Evolutionary conservation across 176 grass and related monocot genomes (phyloP).

Genomic region (Coix lacrymajobi): DNA sequence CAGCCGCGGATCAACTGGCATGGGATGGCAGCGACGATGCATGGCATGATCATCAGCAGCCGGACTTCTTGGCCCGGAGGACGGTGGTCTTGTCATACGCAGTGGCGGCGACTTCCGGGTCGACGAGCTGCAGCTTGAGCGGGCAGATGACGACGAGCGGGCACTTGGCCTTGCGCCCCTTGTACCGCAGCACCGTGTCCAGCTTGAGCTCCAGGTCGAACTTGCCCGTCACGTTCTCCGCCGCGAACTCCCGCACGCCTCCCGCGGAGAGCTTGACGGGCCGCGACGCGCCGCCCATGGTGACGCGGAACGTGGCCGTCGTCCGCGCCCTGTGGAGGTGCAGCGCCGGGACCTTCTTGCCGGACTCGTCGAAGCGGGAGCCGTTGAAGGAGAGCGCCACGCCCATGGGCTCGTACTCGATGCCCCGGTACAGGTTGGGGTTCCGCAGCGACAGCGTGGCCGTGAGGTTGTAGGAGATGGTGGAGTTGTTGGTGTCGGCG

Average conservation of each 20-base stretch:
- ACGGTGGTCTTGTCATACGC: constrained; percentile 28
- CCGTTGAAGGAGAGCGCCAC: constrained; percentile 34
- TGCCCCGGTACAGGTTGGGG: constrained; percentile 37
- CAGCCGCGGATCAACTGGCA: no score
- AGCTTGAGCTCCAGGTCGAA: constrained; percentile 35
- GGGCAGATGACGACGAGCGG: constrained; percentile 30
- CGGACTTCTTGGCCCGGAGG: constrained; percentile 43
- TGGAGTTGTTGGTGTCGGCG: neutral
- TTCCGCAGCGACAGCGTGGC: constrained; percentile 32
- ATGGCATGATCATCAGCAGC: constrained; percentile 4
- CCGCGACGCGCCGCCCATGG: constrained; percentile 1
- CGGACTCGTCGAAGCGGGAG: constrained; percentile 38
- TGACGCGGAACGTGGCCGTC: constrained; percentile 9
- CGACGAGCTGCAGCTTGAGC: constrained; percentile 39
- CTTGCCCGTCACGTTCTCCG: constrained; percentile 18
- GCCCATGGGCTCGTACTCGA: constrained; percentile 9
- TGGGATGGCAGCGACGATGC: no score
- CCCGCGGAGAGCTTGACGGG: constrained; percentile 15
- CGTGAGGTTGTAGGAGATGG: constrained; percentile 31
- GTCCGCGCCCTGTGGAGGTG: neutral
- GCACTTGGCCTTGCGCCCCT: constrained; percentile 25
- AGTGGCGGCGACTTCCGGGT: constrained; percentile 46
- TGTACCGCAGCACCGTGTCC: constrained; percentile 45
- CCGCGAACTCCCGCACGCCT: neutral
- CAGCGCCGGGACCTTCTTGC: neutral